phyloP scores from a whole-genome alignment of 768 basidiomycete genomes.

The Gymnopilus dilepis region DNA sequence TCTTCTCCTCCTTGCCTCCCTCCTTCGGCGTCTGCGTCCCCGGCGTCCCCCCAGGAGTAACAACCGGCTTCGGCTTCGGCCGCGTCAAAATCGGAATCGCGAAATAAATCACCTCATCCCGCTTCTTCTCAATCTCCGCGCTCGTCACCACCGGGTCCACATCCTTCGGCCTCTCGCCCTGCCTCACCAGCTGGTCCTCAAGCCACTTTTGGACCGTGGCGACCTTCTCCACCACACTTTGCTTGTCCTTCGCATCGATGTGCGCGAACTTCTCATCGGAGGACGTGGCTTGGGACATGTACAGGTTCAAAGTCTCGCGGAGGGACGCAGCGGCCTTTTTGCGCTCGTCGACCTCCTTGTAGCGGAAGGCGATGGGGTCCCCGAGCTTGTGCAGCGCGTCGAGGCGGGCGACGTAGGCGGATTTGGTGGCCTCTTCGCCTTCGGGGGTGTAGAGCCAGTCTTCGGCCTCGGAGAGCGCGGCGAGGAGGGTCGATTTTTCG shows the following conservation, averaged over 20 bases:
- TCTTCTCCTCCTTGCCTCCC: constrained; percentile 38
- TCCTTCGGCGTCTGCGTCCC: constrained; percentile 79
- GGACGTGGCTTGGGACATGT: constrained; percentile 83
- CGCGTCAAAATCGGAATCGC: constrained; percentile 88
- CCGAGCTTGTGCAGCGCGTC: constrained; percentile 85
- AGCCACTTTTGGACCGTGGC: constrained; percentile 95
- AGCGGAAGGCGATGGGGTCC: constrained; percentile 85
- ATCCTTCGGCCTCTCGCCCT: constrained; percentile 89
- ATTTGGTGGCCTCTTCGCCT: constrained; percentile 95
- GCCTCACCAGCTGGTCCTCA: constrained; percentile 87
- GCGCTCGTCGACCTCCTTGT: constrained; percentile 83
- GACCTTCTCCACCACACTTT: constrained; percentile 85
- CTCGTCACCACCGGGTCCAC: constrained; percentile 82
- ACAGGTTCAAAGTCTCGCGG: constrained; percentile 88
- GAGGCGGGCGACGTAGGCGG: constrained; percentile 86
- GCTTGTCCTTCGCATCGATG: constrained; percentile 88
- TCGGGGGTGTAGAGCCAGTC: constrained; percentile 99
- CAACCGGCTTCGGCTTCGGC: constrained; percentile 88
- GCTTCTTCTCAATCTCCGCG: constrained; percentile 87
- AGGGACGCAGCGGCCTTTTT: constrained; percentile 72
- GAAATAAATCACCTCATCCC: constrained; percentile 91
- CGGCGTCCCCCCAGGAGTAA: constrained; percentile 42
- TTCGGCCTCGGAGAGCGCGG: constrained; percentile 77
- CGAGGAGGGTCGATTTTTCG: constrained; percentile 82
- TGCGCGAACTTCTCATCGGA: constrained; percentile 87